Percentiles rank a stretch among this genome's conserved stretches.
These are phyloP conservation scores for Capronia coronata DNA, from an alignment of 2,329 filamentous ascomycete species.

Conservation along the genomic window DNA sequence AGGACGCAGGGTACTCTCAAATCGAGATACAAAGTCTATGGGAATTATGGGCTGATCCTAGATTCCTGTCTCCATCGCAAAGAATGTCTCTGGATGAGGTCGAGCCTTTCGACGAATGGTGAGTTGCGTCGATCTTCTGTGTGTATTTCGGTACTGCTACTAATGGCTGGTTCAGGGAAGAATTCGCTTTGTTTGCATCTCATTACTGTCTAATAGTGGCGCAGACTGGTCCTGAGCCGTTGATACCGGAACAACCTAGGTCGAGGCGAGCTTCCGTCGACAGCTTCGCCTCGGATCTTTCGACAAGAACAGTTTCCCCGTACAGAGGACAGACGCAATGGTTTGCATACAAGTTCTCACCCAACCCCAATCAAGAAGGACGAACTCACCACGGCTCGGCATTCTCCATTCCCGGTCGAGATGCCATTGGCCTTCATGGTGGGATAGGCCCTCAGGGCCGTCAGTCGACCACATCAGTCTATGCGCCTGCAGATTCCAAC, in stretches of 20 bases:
- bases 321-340: constrained; percentile 20
- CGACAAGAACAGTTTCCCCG: constrained; percentile 26
- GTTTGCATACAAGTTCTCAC: constrained; percentile 32
- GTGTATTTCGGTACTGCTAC: background rate
- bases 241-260: constrained; percentile 21
- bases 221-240: constrained; percentile 24
- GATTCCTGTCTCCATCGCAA: constrained; percentile 57
- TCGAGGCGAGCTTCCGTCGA: constrained; percentile 24
- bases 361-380: constrained; percentile 39
- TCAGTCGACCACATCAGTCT: constrained; percentile 43
- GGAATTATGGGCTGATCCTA: constrained; percentile 69
- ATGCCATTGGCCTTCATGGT: constrained; percentile 37
- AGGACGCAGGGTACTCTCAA: constrained; percentile 58
- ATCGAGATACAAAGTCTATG: constrained; percentile 65
- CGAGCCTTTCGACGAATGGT: constrained; percentile 89
- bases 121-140: background rate
- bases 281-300: constrained; percentile 27
- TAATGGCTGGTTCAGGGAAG: constrained; percentile 48
- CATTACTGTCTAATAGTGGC: constrained; percentile 64
- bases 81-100: constrained; percentile 59
- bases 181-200: constrained; percentile 74
- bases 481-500: constrained; percentile 44
- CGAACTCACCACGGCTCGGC: constrained; percentile 57
- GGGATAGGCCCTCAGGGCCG: constrained; percentile 43
- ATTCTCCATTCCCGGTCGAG: constrained; percentile 36